A percentile compares a stretch with the other conserved stretches of the same genome.
Evolutionary conservation across 768 basidiomycete species (phyloP).

Genomic region (Hygrocybe punicea): DNA sequence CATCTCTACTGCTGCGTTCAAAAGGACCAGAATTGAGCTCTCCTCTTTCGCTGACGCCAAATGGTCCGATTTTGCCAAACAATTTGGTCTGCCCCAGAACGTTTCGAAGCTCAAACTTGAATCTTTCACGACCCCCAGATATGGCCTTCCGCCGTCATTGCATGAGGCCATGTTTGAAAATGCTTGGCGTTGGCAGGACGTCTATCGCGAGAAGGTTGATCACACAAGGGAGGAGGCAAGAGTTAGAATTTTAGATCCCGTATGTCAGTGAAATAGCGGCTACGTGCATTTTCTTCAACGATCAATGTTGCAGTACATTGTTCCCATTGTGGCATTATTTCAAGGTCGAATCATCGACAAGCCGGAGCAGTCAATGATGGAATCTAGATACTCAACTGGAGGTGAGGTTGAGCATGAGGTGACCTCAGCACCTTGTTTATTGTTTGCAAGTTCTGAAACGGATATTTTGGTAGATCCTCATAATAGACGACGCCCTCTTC

Average conservation of each 20-base stretch:
- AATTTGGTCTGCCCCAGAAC: constrained; percentile 9
- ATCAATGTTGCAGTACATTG: constrained; percentile 17
- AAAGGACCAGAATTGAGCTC: constrained; percentile 2
- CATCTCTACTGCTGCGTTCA: not conserved
- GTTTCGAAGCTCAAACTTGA: constrained; percentile 7
- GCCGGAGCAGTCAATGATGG: constrained; percentile 9
- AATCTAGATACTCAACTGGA: constrained; percentile 15
- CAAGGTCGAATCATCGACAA: constrained; percentile 21
- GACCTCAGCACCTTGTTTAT: constrained; percentile 7
- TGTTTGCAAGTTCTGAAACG: not conserved
- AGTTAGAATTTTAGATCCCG: constrained; percentile 18
- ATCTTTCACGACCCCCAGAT: constrained; percentile 13
- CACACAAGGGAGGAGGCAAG: constrained; percentile 15
- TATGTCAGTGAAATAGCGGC: constrained; percentile 8
- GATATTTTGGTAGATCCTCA: constrained; percentile 12
- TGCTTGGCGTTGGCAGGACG: constrained; percentile 17
- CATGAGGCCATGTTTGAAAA: constrained; percentile 17
- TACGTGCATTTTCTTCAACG: constrained; percentile 1
- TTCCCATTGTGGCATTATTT: constrained; percentile 20
- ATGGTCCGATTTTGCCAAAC: constrained; percentile 10
- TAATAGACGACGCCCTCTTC: constrained; percentile 16
- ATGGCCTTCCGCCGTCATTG: constrained; percentile 15
- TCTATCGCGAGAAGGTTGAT: constrained; percentile 15
- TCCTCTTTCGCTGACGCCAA: constrained; percentile 9
- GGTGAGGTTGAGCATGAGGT: constrained; percentile 18